These are phyloP conservation scores for Rubia peregrina DNA, from an alignment of 305 asterid genomes.

Conservation along the genomic window DNA sequence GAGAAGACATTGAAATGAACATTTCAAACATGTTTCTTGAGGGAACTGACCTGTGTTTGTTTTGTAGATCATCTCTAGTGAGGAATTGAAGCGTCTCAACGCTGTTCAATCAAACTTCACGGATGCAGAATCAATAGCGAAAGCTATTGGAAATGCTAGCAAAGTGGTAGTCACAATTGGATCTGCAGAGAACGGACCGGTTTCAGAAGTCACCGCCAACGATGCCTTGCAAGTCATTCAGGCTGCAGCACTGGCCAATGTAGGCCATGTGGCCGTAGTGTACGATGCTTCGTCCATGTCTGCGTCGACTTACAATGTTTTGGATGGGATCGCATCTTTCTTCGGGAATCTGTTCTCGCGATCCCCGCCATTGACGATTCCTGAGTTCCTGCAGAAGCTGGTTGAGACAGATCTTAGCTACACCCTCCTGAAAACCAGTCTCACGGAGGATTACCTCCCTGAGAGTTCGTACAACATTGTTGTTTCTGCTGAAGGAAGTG, in stretches of 20 bases:
- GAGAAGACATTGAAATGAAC: not conserved
- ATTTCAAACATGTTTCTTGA: not conserved
- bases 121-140: conserved; percentile 74
- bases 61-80: conserved; percentile 60
- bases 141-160: conserved; percentile 85
- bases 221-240: conserved; percentile 74
- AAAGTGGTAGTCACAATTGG: conserved; percentile 89
- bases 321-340: conserved; percentile 74
- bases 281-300: conserved; percentile 42
- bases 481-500: conserved; percentile 63
- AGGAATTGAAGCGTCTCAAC: conserved; percentile 62
- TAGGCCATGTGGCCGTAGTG: conserved; percentile 71
- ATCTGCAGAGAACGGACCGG: conserved; percentile 59
- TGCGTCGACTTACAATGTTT: conserved; percentile 55
- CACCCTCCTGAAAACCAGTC: conserved; percentile 65
- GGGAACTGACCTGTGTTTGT: conserved; percentile 1
- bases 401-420: conserved; percentile 66
- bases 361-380: conserved; percentile 52
- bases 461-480: conserved; percentile 74
- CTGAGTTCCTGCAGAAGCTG: conserved; percentile 58
- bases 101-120: conserved; percentile 66
- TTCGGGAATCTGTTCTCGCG: conserved; percentile 64
- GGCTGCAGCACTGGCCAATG: conserved; percentile 81
- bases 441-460: conserved; percentile 65
- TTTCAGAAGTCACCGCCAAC: conserved; percentile 42